phyloP scores from a whole-genome alignment of 1,139 yeast species.

The Hansenula lynferdii region DNA sequence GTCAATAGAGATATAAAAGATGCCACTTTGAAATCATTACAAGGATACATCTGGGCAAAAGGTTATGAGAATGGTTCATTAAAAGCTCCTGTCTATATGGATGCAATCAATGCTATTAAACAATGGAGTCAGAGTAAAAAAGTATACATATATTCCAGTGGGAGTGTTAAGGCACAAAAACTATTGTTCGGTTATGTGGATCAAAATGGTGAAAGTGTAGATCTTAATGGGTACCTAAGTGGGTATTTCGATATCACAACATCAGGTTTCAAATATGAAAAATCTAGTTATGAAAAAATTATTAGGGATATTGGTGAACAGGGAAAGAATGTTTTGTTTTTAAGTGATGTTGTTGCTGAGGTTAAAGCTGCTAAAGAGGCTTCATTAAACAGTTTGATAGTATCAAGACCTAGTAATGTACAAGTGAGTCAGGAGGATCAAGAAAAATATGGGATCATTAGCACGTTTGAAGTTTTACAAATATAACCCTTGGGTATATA shows the following conservation, averaged over 20 bases:
- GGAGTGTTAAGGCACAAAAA: constrained; percentile 82
- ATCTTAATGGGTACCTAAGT: constrained; percentile 47
- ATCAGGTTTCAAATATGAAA: constrained; percentile 66
- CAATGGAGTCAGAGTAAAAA: constrained; percentile 28
- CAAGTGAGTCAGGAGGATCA: constrained; percentile 32
- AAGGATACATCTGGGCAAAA: constrained; percentile 76
- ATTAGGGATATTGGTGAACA: constrained; percentile 36
- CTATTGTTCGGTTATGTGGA: constrained; percentile 65
- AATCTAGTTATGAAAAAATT: constrained; percentile 55
- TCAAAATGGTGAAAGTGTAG: constrained; percentile 28
- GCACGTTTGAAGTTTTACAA: constrained; percentile 8
- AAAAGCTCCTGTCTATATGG: constrained; percentile 71
- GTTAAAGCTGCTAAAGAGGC: constrained; percentile 68
- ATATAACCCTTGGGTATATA: background rate
- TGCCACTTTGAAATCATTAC: constrained; percentile 69
- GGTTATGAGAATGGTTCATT: constrained; percentile 77
- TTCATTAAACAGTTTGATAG: constrained; percentile 56
- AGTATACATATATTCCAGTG: constrained; percentile 85
- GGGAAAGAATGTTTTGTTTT: constrained; percentile 46
- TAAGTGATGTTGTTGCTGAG: constrained; percentile 71
- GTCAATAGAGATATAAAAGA: constrained; percentile 73
- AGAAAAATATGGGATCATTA: constrained; percentile 4
- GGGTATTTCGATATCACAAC: constrained; percentile 87
- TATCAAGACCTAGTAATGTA: constrained; percentile 73
- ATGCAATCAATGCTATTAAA: constrained; percentile 59